Base-by-base conservation (phyloP, 768 basidiomycete species). In the Leccinum barrowsii region DNA sequence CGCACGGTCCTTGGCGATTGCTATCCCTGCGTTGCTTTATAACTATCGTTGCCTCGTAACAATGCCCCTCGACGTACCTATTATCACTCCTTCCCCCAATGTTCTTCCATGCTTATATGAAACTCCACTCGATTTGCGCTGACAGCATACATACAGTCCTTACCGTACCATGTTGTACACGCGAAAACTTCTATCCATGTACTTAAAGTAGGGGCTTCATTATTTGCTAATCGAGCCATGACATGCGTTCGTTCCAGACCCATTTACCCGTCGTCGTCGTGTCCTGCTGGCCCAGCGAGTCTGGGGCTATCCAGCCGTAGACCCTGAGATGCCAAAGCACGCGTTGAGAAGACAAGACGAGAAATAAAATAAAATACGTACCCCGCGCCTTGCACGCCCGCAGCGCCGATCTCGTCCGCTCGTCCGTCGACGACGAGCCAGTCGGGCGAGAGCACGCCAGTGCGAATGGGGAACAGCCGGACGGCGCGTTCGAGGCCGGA, bases 401-500 rank as follows among this genome's bases (percentile, higher is more conserved):
- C 89, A 11, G 89, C 85, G 5, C 89, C 91, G 17, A 80, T 70
- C 47, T 58, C 65, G 61, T 88, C 88, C 19, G 84, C 78, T 12
- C 71, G 68, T 13, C 72, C 72, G 10, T 82, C 80, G 4, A 86
- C 75, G 17, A 92, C 78, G 6, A 92, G 64, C 90, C 92, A 95
- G 65, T 92, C 89, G 1, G 92, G 90, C 1, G 82, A 78, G 8
- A 84, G 71, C 3, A 93, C 77, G 4, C 92, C 92, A 2, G 93
- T 96, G 19, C 94, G 83, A 24, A 91, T 81, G 4, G 94, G 93
- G 67, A 95, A 89, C n/a, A 94, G 73, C 48, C 88, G 81, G 2
- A 80, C 70, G 1, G 81, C 84, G 54, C 85, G 77, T 70, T 95
- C 94, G 4, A 92, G 75, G 2, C 85, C 86, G 1, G 70, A 63